phyloP scores from a whole-genome alignment of 768 basidiomycete species.

The Goffeauzyma gilvescens region DNA sequence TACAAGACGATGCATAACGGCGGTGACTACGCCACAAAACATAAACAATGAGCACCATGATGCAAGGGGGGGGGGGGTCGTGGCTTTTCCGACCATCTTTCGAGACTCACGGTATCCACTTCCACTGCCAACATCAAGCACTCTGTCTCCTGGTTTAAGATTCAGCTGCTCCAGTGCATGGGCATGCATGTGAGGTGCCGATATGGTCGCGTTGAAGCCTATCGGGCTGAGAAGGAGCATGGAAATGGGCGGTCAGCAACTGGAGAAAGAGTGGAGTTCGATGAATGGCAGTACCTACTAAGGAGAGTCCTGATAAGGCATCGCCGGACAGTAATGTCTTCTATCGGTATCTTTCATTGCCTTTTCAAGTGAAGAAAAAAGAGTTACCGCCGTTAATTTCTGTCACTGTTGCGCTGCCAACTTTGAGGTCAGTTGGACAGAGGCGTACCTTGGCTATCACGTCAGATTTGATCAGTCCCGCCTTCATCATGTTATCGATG shows the following conservation, averaged over 20 bases:
- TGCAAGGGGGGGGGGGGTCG: background rate
- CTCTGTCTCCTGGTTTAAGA: slow-evolving; percentile 48
- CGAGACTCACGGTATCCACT: slow-evolving; percentile 45
- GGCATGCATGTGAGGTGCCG: slow-evolving; percentile 95
- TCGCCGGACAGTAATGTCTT: slow-evolving; percentile 44
- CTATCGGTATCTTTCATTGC: slow-evolving; percentile 56
- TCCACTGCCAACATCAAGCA: slow-evolving; percentile 79
- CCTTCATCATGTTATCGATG: slow-evolving; percentile 3
- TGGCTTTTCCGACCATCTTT: no score
- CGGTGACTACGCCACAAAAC: slow-evolving; percentile 29
- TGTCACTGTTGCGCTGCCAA: no score
- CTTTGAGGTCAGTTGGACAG: no score
- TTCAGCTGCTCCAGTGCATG: slow-evolving; percentile 64
- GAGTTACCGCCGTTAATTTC: no score
- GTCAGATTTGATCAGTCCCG: slow-evolving; percentile 1
- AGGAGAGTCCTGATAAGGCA: slow-evolving; percentile 51
- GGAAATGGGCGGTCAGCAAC: background rate
- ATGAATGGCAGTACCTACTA: slow-evolving; percentile 36
- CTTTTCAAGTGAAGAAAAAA: no score
- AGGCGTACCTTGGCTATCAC: slow-evolving; percentile 2
- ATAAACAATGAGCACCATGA: background rate
- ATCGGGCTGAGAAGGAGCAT: slow-evolving; percentile 39
- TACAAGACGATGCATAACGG: slow-evolving; percentile 60
- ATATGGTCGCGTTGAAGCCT: slow-evolving; percentile 75
- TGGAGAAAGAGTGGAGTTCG: background rate